Evolutionary conservation across 1,284 basidiomycete genomes (phyloP).

Genomic region (Trametes sp.): DNA sequence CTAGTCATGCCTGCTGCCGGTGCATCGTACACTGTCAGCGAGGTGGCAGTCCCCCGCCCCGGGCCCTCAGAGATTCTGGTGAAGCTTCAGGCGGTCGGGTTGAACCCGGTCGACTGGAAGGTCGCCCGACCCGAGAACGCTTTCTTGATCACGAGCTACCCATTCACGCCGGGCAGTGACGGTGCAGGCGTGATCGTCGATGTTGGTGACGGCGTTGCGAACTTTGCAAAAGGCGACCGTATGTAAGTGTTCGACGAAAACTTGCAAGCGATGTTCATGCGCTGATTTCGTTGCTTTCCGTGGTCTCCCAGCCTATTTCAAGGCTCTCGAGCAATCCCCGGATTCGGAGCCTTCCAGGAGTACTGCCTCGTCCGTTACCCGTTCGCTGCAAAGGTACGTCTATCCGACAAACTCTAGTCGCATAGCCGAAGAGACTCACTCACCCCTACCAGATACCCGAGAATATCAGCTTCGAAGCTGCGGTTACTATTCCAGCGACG

Average conservation of each 20-base stretch:
- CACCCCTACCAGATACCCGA: slow-evolving; percentile 34
- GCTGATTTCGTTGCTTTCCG: not conserved
- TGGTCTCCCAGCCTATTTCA: slow-evolving; percentile 34
- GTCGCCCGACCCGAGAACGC: slow-evolving; percentile 43
- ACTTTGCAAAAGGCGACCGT: slow-evolving; percentile 26
- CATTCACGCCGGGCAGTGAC: slow-evolving; percentile 28
- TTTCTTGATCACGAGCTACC: slow-evolving; percentile 36
- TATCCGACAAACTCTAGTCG: too few species aligned
- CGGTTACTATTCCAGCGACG: slow-evolving; percentile 49
- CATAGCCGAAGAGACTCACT: not conserved
- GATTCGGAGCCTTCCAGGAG: slow-evolving; percentile 43
- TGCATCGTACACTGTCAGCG: slow-evolving; percentile 27
- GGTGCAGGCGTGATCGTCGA: slow-evolving; percentile 32
- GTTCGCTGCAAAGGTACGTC: slow-evolving; percentile 35
- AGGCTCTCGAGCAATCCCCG: slow-evolving; percentile 19
- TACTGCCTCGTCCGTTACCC: slow-evolving; percentile 38
- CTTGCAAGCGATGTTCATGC: not conserved
- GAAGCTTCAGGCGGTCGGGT: slow-evolving; percentile 48
- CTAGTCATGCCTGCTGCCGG: slow-evolving; percentile 30
- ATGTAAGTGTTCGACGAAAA: slow-evolving; percentile 18
- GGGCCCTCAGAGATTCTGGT: slow-evolving; percentile 54
- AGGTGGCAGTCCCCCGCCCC: slow-evolving; percentile 37
- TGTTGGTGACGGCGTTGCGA: slow-evolving; percentile 27
- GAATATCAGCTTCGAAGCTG: slow-evolving; percentile 43
- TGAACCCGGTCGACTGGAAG: slow-evolving; percentile 62